Percentiles rank a stretch among this genome's conserved stretches.
These are phyloP conservation scores for Aureobasidium pullulans DNA, from an alignment of 2,329 filamentous ascomycete genomes.

Conservation along the genomic window DNA sequence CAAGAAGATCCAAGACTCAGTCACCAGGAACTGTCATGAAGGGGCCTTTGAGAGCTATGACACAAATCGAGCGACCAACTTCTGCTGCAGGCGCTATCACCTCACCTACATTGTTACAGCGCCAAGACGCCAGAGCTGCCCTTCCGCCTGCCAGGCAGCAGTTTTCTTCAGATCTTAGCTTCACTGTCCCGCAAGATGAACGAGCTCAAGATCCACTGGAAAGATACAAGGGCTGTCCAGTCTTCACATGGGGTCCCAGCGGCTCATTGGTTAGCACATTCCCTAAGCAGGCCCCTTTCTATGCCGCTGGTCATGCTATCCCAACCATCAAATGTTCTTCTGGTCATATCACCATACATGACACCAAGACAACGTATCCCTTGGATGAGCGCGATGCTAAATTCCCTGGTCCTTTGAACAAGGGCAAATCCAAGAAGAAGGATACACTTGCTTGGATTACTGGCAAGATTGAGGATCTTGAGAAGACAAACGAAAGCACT, in stretches of 20 bases:
- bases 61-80: constrained; percentile 45
- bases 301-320: constrained; percentile 62
- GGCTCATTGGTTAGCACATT: constrained; percentile 78
- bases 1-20: constrained; percentile 49
- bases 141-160: constrained; percentile 32
- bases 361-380: constrained; percentile 65
- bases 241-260: constrained; percentile 82
- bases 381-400: constrained; percentile 64
- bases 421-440: constrained; percentile 94
- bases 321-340: constrained; percentile 76
- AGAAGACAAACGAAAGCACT: constrained; percentile 43
- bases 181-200: constrained; percentile 50
- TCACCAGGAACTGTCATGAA: constrained; percentile 51
- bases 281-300: constrained; percentile 80
- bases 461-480: constrained; percentile 65
- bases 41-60: constrained; percentile 36
- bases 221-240: constrained; percentile 82
- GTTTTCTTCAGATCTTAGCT: constrained; percentile 45
- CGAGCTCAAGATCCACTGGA: constrained; percentile 65
- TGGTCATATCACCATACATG: constrained; percentile 73
- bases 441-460: constrained; percentile 76
- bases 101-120: constrained; percentile 30
- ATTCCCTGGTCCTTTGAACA: constrained; percentile 88
- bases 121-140: constrained; percentile 28
- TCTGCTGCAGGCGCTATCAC: constrained; percentile 33